Evolutionary conservation across 495 filamentous ascomycete species (phyloP).

Genomic region (Lasiosphaeris hirsuta): DNA sequence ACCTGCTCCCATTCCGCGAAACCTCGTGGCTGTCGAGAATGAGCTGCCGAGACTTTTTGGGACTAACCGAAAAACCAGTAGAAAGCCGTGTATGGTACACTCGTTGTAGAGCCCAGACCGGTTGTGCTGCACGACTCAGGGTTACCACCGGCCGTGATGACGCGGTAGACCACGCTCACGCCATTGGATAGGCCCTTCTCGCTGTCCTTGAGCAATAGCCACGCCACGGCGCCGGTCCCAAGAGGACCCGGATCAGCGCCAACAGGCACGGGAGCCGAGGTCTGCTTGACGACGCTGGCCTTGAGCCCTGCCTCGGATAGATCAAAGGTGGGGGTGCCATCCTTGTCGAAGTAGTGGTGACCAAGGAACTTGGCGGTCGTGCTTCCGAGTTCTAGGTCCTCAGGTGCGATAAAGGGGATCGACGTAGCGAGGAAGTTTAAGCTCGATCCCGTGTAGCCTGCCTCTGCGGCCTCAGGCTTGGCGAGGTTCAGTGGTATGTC

Average conservation of each 20-base stretch:
- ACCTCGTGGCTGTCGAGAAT: neutral
- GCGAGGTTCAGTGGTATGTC: conserved; percentile 38
- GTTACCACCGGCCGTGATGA: conserved; percentile 63
- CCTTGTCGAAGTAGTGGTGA: conserved; percentile 62
- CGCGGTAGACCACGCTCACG: conserved; percentile 58
- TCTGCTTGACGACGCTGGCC: conserved; percentile 45
- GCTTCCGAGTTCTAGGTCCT: conserved; percentile 29
- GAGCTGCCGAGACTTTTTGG: neutral
- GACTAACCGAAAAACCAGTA: conserved; percentile 64
- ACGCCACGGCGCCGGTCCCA: conserved; percentile 56
- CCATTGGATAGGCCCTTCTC: conserved; percentile 44
- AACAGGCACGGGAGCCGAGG: conserved; percentile 49
- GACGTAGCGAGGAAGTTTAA: conserved; percentile 28
- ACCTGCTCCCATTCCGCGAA: neutral
- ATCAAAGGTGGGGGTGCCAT: conserved; percentile 55
- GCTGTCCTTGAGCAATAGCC: conserved; percentile 56
- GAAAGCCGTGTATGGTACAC: conserved; percentile 62
- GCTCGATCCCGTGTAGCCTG: conserved; percentile 32
- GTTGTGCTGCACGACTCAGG: conserved; percentile 46
- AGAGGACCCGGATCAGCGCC: conserved; percentile 41
- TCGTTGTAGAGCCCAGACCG: conserved; percentile 35
- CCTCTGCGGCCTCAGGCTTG: conserved; percentile 23
- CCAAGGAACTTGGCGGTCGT: conserved; percentile 45
- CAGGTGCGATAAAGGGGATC: conserved; percentile 40
- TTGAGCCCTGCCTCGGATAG: conserved; percentile 36